A percentile compares a stretch with the other conserved stretches of the same genome.
Conservation (phyloP, 495 filamentous ascomycete species). For the Penicillium canariense region DNA sequence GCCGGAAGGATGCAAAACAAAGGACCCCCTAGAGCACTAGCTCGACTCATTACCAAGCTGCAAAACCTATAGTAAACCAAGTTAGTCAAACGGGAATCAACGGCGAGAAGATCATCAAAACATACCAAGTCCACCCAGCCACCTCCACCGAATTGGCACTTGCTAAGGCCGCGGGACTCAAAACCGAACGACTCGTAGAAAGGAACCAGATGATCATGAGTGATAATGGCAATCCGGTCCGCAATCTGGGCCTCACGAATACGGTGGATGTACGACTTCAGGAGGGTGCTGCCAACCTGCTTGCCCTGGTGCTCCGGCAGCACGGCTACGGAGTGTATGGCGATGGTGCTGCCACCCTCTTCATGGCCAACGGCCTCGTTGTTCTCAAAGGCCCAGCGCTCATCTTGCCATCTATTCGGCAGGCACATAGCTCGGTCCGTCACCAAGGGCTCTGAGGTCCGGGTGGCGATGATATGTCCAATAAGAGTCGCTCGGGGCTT, state of each 20-base stretch:
- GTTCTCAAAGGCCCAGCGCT: constrained; percentile 35
- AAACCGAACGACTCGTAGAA: constrained; percentile 84
- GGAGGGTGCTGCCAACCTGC: constrained; percentile 70
- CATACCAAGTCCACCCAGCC: constrained; percentile 68
- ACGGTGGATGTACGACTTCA: constrained; percentile 73
- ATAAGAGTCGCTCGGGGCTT: constrained; percentile 59
- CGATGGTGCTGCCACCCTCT: constrained; percentile 70
- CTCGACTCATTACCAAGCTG: constrained; percentile 31
- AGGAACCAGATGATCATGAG: constrained; percentile 64
- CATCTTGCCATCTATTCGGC: constrained; percentile 60
- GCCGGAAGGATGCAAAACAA: constrained; percentile 25
- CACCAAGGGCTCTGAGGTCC: constrained; percentile 56
- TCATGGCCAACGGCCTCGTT: constrained; percentile 57
- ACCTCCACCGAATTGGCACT: constrained; percentile 68
- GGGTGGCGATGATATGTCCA: constrained; percentile 78
- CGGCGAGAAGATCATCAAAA: background rate
- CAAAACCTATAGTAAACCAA: constrained; percentile 22
- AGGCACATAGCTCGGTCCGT: constrained; percentile 77
- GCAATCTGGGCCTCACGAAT: constrained; percentile 64
- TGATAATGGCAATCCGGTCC: constrained; percentile 72
- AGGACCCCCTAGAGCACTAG: background rate
- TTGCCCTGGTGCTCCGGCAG: constrained; percentile 70
- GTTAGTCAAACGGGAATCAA: constrained; percentile 9
- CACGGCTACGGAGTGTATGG: constrained; percentile 79
- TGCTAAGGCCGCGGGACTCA: constrained; percentile 62